Conservation (phyloP, 768 basidiomycete genomes). For the Naematelia encephala region DNA sequence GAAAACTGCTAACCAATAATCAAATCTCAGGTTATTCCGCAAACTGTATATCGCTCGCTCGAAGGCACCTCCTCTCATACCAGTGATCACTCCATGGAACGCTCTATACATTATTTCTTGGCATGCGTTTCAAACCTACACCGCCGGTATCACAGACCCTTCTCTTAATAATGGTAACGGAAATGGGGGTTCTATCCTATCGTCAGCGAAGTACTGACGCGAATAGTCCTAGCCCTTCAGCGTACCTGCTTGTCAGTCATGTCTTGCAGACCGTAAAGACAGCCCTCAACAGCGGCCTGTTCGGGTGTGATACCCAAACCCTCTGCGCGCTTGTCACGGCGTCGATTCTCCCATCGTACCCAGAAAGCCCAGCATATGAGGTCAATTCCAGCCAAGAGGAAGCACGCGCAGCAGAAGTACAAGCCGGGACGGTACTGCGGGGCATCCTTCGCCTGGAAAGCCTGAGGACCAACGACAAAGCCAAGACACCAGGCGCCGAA, state of each 20-base stretch:
- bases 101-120: too few relatives aligned
- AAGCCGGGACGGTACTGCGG: slow-evolving; percentile 22
- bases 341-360: slow-evolving; percentile 18
- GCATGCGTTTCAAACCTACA: too few relatives aligned
- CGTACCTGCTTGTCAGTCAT: slow-evolving; percentile 19
- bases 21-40: too few relatives aligned
- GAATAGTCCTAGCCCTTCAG: background rate
- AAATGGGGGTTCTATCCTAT: too few relatives aligned
- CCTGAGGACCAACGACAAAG: slow-evolving; percentile 23
- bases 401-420: slow-evolving; percentile 15
- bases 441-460: slow-evolving; percentile 20
- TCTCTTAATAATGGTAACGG: too few relatives aligned
- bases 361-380: slow-evolving; percentile 12
- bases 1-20: too few relatives aligned
- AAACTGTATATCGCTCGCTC: too few relatives aligned
- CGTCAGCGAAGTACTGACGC: too few relatives aligned
- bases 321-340: slow-evolving; percentile 7
- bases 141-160: too few relatives aligned
- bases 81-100: too few relatives aligned
- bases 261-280: slow-evolving; percentile 15
- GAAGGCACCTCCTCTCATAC: too few relatives aligned
- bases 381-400: slow-evolving; percentile 5
- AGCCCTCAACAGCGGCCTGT: slow-evolving; percentile 13
- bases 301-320: slow-evolving; percentile 12
- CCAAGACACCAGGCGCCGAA: slow-evolving; percentile 20